Base-by-base conservation (phyloP, 129 eudicot species). In the Mikania micrantha region DNA sequence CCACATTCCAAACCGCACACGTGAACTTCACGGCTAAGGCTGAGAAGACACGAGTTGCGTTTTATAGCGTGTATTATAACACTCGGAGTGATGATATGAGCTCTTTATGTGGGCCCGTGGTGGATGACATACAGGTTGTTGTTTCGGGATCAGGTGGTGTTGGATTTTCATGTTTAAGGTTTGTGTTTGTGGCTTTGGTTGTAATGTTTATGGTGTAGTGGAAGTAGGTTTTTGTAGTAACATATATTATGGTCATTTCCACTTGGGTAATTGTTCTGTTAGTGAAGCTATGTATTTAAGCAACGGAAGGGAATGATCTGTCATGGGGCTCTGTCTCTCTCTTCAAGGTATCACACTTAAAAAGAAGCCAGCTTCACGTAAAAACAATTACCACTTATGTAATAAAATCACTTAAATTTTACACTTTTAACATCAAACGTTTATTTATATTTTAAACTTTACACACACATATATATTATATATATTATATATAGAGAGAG, bases 81-180 rank as follows among this genome's bases (percentile, higher is more conserved):
- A 94, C 99, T 6, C 77, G 97, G 64, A 94, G 80, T 19, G 99
- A 94, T 74, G 97, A 94, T 44, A 60, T 73, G 96, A 94, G 88
- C 85, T 94, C 99, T 0, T 71, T 94, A 20, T 94, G 99, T 59
- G 99, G 99, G 16, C 99, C 99, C 0, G 97, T 94, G 67, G 85
- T 94, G 56, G 99, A 94, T 71, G 97, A 94, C 52, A 88, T 94
- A 17, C 80, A 87, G 77, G 93, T 94, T 60, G 85, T 71, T 27
- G 63, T 67, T 45, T 87, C 99, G 2, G 60, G 68, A 40, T 87
- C 99, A 1, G 60, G 68, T 20, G 70, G 74, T 53, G 13, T 84
- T 72, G 79, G 81, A 71, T 49, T 80, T 11, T 49, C 70, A 13
- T 64, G 82, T 71, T 64, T 79, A 39, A 79, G 80, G 20, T 52